Conservation (phyloP, 495 filamentous ascomycete species). For the Pseudoneurospora amorphoporcata region DNA sequence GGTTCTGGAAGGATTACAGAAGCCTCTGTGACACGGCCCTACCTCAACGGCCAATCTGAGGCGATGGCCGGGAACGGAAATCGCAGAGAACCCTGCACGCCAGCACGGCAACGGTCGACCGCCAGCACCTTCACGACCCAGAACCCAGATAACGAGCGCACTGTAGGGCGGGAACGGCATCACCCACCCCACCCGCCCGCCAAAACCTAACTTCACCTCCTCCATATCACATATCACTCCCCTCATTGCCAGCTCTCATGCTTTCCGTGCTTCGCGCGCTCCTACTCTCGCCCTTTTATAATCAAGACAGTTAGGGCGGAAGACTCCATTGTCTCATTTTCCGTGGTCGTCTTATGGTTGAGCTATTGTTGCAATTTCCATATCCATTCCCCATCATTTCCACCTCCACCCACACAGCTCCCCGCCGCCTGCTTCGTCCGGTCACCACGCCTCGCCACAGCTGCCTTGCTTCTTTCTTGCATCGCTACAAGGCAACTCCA, state of each 20-base stretch:
- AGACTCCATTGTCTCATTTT: not conserved
- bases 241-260: slow-evolving; percentile 5
- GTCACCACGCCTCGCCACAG: not conserved
- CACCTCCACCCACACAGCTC: not conserved
- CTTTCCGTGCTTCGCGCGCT: slow-evolving; percentile 4
- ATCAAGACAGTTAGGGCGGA: not conserved
- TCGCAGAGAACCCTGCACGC: not conserved
- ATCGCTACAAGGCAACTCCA: not conserved
- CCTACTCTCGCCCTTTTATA: not conserved
- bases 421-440: not conserved
- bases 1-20: not conserved
- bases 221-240: slow-evolving; percentile 7
- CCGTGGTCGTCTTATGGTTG: not conserved
- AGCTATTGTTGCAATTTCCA: not conserved
- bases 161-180: slow-evolving; percentile 16
- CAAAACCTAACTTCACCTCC: slow-evolving; percentile 22
- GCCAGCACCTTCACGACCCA: not conserved
- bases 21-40: not conserved
- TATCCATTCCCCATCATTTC: not conserved
- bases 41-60: not conserved
- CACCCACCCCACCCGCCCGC: slow-evolving; percentile 21
- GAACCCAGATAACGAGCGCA: not conserved
- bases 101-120: not conserved
- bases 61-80: not conserved
- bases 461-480: not conserved